Evolutionary conservation across 2,329 filamentous ascomycete genomes (phyloP), one percentile per base, ranked within the genome.

Genomic region (Thielaviopsis euricoi): DNA sequence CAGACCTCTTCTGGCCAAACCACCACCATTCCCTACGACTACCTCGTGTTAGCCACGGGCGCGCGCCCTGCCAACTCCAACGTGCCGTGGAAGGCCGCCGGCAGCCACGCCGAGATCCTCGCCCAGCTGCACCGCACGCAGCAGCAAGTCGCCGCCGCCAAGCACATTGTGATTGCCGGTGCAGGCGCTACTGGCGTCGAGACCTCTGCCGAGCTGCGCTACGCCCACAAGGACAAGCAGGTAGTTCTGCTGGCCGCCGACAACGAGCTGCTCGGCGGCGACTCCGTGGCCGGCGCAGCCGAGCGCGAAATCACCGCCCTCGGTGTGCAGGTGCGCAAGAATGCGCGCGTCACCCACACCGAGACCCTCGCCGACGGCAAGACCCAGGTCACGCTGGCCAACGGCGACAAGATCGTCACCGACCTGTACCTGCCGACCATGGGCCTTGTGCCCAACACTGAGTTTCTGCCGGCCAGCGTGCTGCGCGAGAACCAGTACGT

Each of bases 401-500:
- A 67, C 59, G 76, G 76, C 61, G 71, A 74, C 61, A 75, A 67
- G 54, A 63, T 81, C 60, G 62, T 68, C 7, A 78, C 78, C 1
- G 79, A 83, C 63, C 60, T 78, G n/a, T 80, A 79, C 66, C 68
- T 83, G 23, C 74, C 79, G 6, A 78, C 79, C 3, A 73, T 75
- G 63, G 80, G 80, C 33, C 66, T 80, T 48, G 64, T 70, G 21
- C 76, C 79, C 51, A 83, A 82, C 67, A 74, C 76, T 5, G 73
- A 74, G 48, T 82, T 73, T 65, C 62, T 83, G 4, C 74, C 76
- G 1, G 65, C 63, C 4, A 64, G 66, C 49, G 67, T 76, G 60
- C 69, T 80, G 6, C 73, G 70, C 21, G 70, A 72, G 21, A 67
- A 65, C 53, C 72, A 71, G 56, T 75, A 73, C 60, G 73, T 76